Percentiles rank a stretch among this genome's conserved stretches.
phyloP scores from a whole-genome alignment of 768 basidiomycete genomes.

The Gautieria morchelliformis region DNA sequence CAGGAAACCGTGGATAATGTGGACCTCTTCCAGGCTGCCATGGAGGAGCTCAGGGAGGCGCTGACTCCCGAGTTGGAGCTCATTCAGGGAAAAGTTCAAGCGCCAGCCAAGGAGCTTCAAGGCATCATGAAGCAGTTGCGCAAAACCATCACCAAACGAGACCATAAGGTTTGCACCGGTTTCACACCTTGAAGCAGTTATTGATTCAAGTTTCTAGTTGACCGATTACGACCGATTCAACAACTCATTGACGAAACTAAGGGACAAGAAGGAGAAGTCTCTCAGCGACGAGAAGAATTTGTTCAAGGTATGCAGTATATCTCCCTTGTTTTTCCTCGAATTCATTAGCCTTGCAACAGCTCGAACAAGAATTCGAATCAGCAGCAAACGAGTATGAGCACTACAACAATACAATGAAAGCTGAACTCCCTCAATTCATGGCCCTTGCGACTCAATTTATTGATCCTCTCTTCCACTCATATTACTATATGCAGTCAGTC shows the following conservation, averaged over 20 bases:
- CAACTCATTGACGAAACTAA: constrained; percentile 87
- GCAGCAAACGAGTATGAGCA: constrained; percentile 91
- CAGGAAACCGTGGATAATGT: constrained; percentile 73
- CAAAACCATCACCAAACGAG: constrained; percentile 92
- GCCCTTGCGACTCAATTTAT: constrained; percentile 80
- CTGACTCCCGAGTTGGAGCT: constrained; percentile 89
- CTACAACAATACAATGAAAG: constrained; percentile 82
- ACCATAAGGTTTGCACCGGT: constrained; percentile 68
- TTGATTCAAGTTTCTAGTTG: constrained; percentile 35
- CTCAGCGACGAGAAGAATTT: constrained; percentile 93
- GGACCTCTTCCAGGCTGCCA: constrained; percentile 54
- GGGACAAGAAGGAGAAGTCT: constrained; percentile 98
- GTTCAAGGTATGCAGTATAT: constrained; percentile 61
- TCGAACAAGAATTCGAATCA: constrained; percentile 93
- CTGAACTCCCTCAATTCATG: constrained; percentile 92
- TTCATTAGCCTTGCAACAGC: constrained; percentile 29
- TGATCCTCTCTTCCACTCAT: constrained; percentile 95
- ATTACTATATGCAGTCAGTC: constrained; percentile 98
- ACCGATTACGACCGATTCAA: constrained; percentile 94
- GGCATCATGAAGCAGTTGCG: constrained; percentile 78
- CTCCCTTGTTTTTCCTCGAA: constrained; percentile 15
- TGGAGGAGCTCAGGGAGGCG: constrained; percentile 75
- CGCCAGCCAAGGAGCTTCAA: constrained; percentile 85
- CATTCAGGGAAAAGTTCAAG: constrained; percentile 77
- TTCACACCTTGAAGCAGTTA: not conserved